Evolutionary conservation across 169 alveolate genomes (phyloP).

Genomic region (Miamiensis avidus): DNA sequence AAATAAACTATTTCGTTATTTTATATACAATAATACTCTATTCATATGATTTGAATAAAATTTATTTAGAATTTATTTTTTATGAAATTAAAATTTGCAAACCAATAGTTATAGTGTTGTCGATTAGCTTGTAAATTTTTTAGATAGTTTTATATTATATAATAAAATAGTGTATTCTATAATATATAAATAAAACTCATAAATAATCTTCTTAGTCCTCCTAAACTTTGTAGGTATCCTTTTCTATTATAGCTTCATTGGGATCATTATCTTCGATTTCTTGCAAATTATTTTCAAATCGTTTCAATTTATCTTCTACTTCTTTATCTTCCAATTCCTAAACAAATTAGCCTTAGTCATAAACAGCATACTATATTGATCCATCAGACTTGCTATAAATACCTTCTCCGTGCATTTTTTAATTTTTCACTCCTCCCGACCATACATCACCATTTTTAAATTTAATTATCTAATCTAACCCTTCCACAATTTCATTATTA

Average conservation of each 20-base stretch:
- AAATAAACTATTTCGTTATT: no score
- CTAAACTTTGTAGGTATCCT: neutral
- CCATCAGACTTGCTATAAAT: conserved; percentile 12
- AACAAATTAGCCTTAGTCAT: neutral
- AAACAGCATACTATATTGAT: neutral
- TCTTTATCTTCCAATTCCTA: conserved; percentile 10
- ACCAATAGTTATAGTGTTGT: no score
- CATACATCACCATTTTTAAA: conserved; percentile 11
- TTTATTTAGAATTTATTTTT: no score
- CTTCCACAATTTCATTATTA: neutral
- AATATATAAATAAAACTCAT: no score
- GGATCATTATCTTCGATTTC: neutral
- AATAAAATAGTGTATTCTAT: no score
- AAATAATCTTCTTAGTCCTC: neutral
- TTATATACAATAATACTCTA: no score
- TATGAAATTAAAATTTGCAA: no score
- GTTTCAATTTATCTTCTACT: neutral
- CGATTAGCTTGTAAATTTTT: no score
- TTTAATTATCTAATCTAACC: neutral
- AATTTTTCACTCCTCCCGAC: conserved; percentile 1
- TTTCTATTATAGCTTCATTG: neutral
- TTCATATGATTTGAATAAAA: no score
- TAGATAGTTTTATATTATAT: no score
- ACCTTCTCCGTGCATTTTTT: conserved; percentile 24
- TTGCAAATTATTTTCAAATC: no score